These are phyloP conservation scores for Clavispora carvajalis DNA, from an alignment of 805 yeast species.

Conservation along the genomic window DNA sequence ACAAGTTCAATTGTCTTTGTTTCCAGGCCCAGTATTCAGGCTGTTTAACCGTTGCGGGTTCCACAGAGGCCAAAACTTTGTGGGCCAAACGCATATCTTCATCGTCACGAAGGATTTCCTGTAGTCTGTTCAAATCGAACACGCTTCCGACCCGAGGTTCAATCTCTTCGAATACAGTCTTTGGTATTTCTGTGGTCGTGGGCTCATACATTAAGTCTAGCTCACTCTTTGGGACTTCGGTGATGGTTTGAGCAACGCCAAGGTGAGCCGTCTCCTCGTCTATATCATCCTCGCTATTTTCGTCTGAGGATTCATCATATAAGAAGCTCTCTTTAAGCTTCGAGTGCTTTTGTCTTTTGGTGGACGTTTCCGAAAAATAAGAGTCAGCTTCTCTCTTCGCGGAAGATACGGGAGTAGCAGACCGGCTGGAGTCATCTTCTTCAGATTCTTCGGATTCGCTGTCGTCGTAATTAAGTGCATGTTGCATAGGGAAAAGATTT, in stretches of 20 bases:
- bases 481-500: slow-evolving; percentile 46
- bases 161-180: slow-evolving; percentile 50
- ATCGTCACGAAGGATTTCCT: slow-evolving; percentile 56
- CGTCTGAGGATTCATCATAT: slow-evolving; percentile 32
- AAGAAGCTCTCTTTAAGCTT: slow-evolving; percentile 23
- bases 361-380: slow-evolving; percentile 11
- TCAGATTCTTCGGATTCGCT: slow-evolving; percentile 29
- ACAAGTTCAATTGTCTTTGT: slow-evolving; percentile 25
- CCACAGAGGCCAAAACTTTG: slow-evolving; percentile 31
- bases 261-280: slow-evolving; percentile 19
- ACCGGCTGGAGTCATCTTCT: slow-evolving; percentile 33
- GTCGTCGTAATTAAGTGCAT: slow-evolving; percentile 45
- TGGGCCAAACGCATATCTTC: slow-evolving; percentile 63
- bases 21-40: slow-evolving; percentile 67
- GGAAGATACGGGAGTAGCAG: slow-evolving; percentile 28
- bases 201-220: slow-evolving; percentile 45
- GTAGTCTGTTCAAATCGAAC: slow-evolving; percentile 46
- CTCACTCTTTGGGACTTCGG: slow-evolving; percentile 24
- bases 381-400: slow-evolving; percentile 26
- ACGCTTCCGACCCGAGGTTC: slow-evolving; percentile 19
- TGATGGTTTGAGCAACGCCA: slow-evolving; percentile 6
- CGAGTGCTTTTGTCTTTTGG: slow-evolving; percentile 23
- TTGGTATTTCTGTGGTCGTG: slow-evolving; percentile 39
- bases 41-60: slow-evolving; percentile 25
- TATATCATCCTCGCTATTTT: slow-evolving; percentile 20